phyloP scores from a whole-genome alignment of 2,329 filamentous ascomycete species.

The Lecanoromycetidae sp. region DNA sequence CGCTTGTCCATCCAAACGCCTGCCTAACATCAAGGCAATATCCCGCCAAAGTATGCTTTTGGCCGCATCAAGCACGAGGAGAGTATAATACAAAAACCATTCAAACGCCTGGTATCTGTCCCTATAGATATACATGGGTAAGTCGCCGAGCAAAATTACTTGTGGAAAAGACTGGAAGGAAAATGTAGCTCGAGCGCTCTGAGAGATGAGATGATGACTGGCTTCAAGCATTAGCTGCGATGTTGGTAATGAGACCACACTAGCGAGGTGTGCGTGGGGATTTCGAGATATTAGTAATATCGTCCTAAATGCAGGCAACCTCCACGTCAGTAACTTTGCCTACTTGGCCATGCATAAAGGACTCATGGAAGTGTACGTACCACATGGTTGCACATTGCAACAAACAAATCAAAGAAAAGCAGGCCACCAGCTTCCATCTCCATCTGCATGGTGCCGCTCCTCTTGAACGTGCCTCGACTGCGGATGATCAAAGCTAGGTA shows the following conservation, averaged over 20 bases:
- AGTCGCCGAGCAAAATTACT: neutral
- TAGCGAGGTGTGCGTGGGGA: slow-evolving; percentile 14
- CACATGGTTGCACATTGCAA: slow-evolving; percentile 83
- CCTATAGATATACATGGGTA: slow-evolving; percentile 9
- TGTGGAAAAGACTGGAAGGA: neutral
- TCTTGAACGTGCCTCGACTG: slow-evolving; percentile 76
- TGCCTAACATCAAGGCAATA: no score
- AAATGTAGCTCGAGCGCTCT: neutral
- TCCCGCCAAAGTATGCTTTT: no score
- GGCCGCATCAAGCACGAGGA: no score
- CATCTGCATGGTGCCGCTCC: slow-evolving; percentile 87
- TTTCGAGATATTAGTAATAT: slow-evolving; percentile 20
- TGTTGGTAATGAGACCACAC: neutral
- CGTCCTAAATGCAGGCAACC: slow-evolving; percentile 18
- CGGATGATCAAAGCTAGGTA: slow-evolving; percentile 89
- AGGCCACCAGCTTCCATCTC: slow-evolving; percentile 85
- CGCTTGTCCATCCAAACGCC: no score
- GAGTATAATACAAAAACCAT: no score
- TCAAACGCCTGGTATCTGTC: neutral
- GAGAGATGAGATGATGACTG: neutral
- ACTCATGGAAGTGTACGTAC: slow-evolving; percentile 7
- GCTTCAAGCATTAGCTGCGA: no score
- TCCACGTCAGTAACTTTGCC: slow-evolving; percentile 2
- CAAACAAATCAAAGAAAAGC: slow-evolving; percentile 79
- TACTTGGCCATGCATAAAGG: neutral